Conservation (phyloP, 495 filamentous ascomycete species). For the Penicillium odoratum region DNA sequence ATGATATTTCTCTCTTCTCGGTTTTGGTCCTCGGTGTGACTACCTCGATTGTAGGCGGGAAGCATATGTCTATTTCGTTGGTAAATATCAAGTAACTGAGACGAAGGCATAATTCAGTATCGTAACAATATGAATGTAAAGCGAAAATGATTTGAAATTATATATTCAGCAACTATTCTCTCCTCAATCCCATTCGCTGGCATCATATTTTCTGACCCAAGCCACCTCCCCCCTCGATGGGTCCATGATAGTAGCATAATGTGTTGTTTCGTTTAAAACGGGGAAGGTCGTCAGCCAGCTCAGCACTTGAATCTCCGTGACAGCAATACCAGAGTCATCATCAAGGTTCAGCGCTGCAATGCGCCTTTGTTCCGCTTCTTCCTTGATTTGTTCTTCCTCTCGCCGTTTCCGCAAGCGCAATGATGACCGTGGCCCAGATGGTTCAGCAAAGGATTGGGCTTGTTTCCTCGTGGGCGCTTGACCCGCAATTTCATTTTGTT, state of each 20-base stretch:
- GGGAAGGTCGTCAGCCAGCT: slow-evolving; percentile 50
- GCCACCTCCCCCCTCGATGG: slow-evolving; percentile 41
- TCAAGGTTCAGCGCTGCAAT: not conserved
- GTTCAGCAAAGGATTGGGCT: not conserved
- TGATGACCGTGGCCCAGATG: slow-evolving; percentile 10
- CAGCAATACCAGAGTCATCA: slow-evolving; percentile 19
- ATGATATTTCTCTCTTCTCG: not conserved
- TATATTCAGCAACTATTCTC: not conserved
- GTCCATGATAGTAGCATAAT: slow-evolving; percentile 55
- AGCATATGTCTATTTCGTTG: no score
- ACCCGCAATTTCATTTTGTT: slow-evolving; percentile 13
- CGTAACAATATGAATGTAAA: no score
- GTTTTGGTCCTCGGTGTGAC: not conserved
- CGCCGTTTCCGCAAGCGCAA: slow-evolving; percentile 10
- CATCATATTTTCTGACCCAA: slow-evolving; percentile 40
- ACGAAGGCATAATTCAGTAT: no score
- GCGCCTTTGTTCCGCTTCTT: slow-evolving; percentile 1
- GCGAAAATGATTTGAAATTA: no score
- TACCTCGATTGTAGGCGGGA: no score
- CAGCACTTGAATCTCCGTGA: slow-evolving; percentile 32
- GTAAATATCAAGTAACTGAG: no score
- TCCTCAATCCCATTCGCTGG: slow-evolving; percentile 9
- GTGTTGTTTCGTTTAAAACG: slow-evolving; percentile 52
- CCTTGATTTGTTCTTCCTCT: slow-evolving; percentile 6
- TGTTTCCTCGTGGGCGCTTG: not conserved